Base-by-base conservation (phyloP, 306 rosid genomes). In the Bauhinia variegata region DNA sequence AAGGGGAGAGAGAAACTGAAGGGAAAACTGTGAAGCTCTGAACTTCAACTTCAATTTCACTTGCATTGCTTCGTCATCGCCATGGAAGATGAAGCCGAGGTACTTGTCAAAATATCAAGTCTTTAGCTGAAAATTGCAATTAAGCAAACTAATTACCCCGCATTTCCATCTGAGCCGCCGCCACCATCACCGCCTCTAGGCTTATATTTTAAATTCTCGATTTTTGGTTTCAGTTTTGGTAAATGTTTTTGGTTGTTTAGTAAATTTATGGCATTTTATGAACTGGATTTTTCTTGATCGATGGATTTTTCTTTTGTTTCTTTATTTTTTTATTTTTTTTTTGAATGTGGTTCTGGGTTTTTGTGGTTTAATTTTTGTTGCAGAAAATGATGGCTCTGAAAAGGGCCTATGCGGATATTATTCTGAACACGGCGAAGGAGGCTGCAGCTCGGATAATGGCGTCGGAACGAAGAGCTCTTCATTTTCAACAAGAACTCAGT, bases 401-500 rank as follows among this genome's bases (percentile, higher is more conserved):
- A 79, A 91, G 73, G 76, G 97, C 88, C 8, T 91, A 82, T 33
- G 97, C 97, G 37, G 91, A 84, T 0, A 82, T 87, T 46, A 87
- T 87, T 64, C 77, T 91, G 64, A 91, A 91, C 79, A 84, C 95
- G 30, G 88, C 82, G 56, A 87, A 87, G 63, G 97, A 91, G 73
- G 88, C 95, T 38, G 97, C 97, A 16, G 79, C 79, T 28, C 60
- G 95, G 53, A 75, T 88, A 62, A 74, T 91, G 95, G 83, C 60
- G 32, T 80, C 97, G 32, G 90, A 91, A 71, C 19, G 72, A 23
- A 86, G 79, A 50, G 81, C 86, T 43, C 60, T 77, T 48, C 62
- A 70, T 38, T 83, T 68, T 56, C 85, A 71, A 64, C 78, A 49
- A 38, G 87, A 91, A 66, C 90, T 91, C 32, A 63, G 17, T 46